Conservation (phyloP, 192 early-diverging fungal species). For the Kappamyces sp. region DNA sequence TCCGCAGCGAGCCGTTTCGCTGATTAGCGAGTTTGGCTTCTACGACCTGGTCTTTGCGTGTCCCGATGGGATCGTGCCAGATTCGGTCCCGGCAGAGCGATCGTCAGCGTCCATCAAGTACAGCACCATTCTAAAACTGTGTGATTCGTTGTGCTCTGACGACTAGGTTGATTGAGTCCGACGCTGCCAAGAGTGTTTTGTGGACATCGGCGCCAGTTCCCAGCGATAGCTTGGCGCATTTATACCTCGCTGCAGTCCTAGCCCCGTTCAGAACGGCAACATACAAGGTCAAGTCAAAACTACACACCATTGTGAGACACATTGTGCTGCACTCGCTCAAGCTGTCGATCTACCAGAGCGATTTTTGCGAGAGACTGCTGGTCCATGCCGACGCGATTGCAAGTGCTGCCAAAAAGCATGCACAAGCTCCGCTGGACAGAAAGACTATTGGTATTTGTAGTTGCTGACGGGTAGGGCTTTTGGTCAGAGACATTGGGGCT, state of each 20-base stretch:
- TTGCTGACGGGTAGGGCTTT: background rate
- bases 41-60: constrained; percentile 34
- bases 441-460: constrained; percentile 7
- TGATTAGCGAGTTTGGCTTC: constrained; percentile 40
- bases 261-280: background rate
- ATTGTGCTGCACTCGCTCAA: constrained; percentile 2
- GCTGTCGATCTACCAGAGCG: background rate
- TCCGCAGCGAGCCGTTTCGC: constrained; percentile 43
- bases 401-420: background rate
- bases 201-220: constrained; percentile 3
- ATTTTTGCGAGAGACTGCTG: background rate
- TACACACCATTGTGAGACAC: background rate
- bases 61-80: constrained; percentile 7
- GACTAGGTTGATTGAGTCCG: background rate
- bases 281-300: constrained; percentile 5
- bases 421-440: constrained; percentile 3
- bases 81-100: background rate
- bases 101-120: background rate
- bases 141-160: background rate
- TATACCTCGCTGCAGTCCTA: constrained; percentile 1
- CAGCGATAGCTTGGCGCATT: background rate
- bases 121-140: background rate
- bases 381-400: background rate
- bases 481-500: background rate
- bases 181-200: constrained; percentile 5